Base-by-base conservation (phyloP, 345 rosid species). In the Hypericum androsaemum region DNA sequence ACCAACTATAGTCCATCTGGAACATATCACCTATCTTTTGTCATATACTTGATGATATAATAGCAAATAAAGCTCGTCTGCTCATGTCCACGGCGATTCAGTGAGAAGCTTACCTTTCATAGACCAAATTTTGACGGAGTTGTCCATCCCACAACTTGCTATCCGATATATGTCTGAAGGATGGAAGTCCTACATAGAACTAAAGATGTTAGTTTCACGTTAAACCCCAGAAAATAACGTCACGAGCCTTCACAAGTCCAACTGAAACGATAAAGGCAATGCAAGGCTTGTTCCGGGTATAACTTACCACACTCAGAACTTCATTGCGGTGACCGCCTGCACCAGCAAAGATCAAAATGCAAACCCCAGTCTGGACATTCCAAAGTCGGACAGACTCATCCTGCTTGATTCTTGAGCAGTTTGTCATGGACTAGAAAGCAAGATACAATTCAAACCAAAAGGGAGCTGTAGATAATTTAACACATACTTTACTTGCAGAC, bases 271-370 rank as follows among this genome's bases (percentile, higher is more conserved):
- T n/a, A 17, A 14, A 42, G 37, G 5, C 14, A 50, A 6, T 37
- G 58, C 15, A 22, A 22, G 2, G 9, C 28, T 9, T 59, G 4
- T 1, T 16, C 10, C 5, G 22, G 12, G 8, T 7, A 22, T 35
- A 48, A 64, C 84, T 71, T 55, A 87, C 98, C 84, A 90, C 98
- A 60, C 98, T 88, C 64, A 90, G 54, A 61, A 90, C 96, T 80
- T 92, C 98, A 47, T 92, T 88, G 62, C 96, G 95, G 48, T 90
- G 98, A 44, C 98, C 98, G 62, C 95, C 95, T 15, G 94, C 89
- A 64, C 98, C 98, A 74, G 98, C 83, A 78, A 90, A 87, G 71
- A 90, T 75, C 77, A 90, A 71, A 64, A 90, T 77, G 71, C 98
- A 90, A 58, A 90, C 84, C 63, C 98, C 96, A 43, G 96, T 84